Evolutionary conservation across 2,329 filamentous ascomycete genomes (phyloP).

Genomic region (Fusarium tuaranense): DNA sequence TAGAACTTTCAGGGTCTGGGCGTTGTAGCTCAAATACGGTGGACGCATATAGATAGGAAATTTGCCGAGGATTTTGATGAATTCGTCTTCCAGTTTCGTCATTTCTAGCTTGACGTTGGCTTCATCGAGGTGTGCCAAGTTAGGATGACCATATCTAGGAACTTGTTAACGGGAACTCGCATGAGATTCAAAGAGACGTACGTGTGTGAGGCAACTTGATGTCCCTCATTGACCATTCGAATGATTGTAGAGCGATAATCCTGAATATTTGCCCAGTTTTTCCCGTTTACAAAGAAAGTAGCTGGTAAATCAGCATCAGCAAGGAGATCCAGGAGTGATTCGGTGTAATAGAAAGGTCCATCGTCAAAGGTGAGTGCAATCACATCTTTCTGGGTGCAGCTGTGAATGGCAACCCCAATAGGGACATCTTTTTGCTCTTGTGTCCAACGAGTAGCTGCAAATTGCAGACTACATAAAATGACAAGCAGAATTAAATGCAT

Average conservation of each 20-base stretch:
- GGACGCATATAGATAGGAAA: slow-evolving; percentile 52
- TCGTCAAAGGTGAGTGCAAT: slow-evolving; percentile 56
- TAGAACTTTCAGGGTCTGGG: slow-evolving; percentile 43
- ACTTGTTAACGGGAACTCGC: slow-evolving; percentile 22
- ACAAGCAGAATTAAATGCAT: background rate
- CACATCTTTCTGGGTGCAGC: slow-evolving; percentile 40
- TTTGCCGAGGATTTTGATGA: slow-evolving; percentile 46
- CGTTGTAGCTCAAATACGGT: slow-evolving; percentile 52
- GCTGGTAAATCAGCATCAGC: slow-evolving; percentile 40
- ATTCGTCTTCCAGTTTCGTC: slow-evolving; percentile 43
- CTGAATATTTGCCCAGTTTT: slow-evolving; percentile 40
- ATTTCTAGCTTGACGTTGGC: slow-evolving; percentile 41
- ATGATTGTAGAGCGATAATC: slow-evolving; percentile 37
- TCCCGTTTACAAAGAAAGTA: slow-evolving; percentile 45
- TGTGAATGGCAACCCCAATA: slow-evolving; percentile 32
- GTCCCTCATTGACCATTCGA: slow-evolving; percentile 59
- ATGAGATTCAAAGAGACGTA: slow-evolving; percentile 39
- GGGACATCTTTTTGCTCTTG: background rate
- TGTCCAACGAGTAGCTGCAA: background rate
- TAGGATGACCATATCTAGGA: slow-evolving; percentile 44
- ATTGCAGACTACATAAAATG: background rate
- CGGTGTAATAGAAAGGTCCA: slow-evolving; percentile 52
- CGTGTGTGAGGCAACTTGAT: slow-evolving; percentile 67
- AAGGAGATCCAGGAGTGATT: slow-evolving; percentile 48
- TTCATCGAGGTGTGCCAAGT: slow-evolving; percentile 46